A percentile compares a stretch with the other conserved stretches of the same genome.
These are phyloP conservation scores for Ambrosiella cleistominuta DNA, from an alignment of 2,329 filamentous ascomycete species.

Conservation along the genomic window DNA sequence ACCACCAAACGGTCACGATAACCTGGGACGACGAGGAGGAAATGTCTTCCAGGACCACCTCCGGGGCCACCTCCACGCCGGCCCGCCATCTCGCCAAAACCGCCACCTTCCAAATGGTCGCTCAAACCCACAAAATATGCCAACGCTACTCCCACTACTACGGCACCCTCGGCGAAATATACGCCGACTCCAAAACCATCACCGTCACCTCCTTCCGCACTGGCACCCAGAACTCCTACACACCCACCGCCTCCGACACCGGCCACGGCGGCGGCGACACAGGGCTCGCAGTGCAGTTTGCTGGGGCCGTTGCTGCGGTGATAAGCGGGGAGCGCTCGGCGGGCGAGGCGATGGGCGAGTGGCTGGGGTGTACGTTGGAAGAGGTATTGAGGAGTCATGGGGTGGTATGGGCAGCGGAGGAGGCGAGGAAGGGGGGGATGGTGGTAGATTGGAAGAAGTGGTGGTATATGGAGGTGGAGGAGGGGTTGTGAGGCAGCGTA, in stretches of 20 bases:
- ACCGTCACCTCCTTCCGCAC: constrained; percentile 32
- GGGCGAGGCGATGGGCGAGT: constrained; percentile 52
- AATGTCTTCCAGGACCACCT: too few relatives aligned
- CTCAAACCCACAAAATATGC: constrained; percentile 74
- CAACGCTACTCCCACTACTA: constrained; percentile 73
- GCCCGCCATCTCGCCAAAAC: constrained; percentile 51
- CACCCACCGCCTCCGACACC: constrained; percentile 21
- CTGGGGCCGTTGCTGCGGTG: constrained; percentile 64
- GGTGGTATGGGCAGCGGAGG: constrained; percentile 85
- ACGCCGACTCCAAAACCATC: constrained; percentile 56
- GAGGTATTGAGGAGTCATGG: constrained; percentile 82
- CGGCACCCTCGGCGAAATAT: constrained; percentile 70
- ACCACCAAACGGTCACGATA: constrained; percentile 81
- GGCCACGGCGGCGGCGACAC: constrained; percentile 25
- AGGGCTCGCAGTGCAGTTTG: constrained; percentile 61
- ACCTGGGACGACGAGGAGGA: constrained; percentile 51
- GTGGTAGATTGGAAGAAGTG: constrained; percentile 61
- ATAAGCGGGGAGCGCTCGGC: constrained; percentile 52
- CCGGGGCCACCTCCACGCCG: constrained; percentile 13
- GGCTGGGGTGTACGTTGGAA: constrained; percentile 68
- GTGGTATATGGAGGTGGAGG: constrained; percentile 38
- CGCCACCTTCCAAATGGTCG: constrained; percentile 85
- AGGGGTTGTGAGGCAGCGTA: constrained; percentile 10
- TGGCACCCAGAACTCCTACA: constrained; percentile 24
- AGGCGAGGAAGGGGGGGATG: constrained; percentile 51